These are phyloP conservation scores for Calonectria pteridis DNA, from an alignment of 2,329 filamentous ascomycete genomes.

Conservation along the genomic window DNA sequence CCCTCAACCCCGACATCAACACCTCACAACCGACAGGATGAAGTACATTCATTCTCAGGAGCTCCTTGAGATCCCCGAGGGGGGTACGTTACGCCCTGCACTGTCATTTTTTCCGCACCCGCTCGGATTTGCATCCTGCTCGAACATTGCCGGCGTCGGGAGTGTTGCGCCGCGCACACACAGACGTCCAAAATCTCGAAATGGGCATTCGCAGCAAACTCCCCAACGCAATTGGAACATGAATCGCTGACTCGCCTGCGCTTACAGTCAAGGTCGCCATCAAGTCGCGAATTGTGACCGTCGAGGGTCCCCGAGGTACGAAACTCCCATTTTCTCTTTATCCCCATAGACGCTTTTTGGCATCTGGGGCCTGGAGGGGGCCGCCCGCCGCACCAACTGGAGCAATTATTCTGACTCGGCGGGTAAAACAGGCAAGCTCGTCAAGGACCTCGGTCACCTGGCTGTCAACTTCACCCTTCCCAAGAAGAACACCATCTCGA, in stretches of 20 bases:
- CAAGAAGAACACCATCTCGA: conserved; percentile 88
- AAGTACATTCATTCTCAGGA: conserved; percentile 99
- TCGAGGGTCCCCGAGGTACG: conserved; percentile 94
- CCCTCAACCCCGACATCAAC: conserved; percentile 59
- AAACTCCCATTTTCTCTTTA: conserved; percentile 27
- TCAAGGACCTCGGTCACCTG: conserved; percentile 96
- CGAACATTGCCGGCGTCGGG: conserved; percentile 29
- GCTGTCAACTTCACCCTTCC: conserved; percentile 95
- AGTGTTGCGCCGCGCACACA: conserved; percentile 14
- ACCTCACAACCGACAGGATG: conserved; percentile 82
- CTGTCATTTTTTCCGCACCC: conserved; percentile 29
- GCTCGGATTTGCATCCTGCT: conserved; percentile 30
- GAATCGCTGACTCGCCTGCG: conserved; percentile 47
- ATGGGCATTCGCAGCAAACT: conserved; percentile 8
- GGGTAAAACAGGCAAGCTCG: conserved; percentile 80
- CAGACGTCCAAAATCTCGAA: conserved; percentile 27
- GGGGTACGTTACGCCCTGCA: conserved; percentile 77
- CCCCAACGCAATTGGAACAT: conserved; percentile 25
- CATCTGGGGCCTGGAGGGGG: background rate
- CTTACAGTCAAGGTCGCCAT: conserved; percentile 93
- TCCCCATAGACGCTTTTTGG: background rate
- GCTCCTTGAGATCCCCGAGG: conserved; percentile 93
- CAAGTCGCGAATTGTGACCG: conserved; percentile 95
- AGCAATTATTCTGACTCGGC: conserved; percentile 30
- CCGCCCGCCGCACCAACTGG: background rate